phyloP scores from a whole-genome alignment of 1,284 basidiomycete genomes.

The Sanghuangporus sanghuang region DNA sequence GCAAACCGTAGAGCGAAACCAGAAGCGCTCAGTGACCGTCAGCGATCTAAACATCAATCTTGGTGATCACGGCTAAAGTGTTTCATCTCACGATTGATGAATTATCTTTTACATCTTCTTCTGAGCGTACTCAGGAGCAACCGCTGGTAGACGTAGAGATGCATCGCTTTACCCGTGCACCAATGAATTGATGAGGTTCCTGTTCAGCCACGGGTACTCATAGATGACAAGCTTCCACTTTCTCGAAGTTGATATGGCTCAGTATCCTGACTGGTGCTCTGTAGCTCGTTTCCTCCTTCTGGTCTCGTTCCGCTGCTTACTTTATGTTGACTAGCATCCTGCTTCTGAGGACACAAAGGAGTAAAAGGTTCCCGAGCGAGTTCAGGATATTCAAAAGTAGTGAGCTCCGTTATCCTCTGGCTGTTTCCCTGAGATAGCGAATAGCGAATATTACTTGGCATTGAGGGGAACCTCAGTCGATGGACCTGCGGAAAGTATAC shows the following conservation, averaged over 20 bases:
- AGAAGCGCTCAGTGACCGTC: no score
- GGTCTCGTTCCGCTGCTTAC: background rate
- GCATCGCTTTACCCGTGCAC: no score
- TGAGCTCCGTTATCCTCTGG: background rate
- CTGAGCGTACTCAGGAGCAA: no score
- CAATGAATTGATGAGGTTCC: no score
- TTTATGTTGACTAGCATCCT: background rate
- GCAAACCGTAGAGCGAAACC: no score
- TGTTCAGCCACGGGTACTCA: no score
- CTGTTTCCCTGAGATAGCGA: background rate
- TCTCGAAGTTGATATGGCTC: background rate
- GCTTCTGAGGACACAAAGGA: background rate
- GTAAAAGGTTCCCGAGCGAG: background rate
- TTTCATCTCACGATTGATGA: no score
- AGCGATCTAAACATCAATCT: no score
- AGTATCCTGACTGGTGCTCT: background rate
- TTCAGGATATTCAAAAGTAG: background rate
- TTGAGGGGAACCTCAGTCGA: background rate
- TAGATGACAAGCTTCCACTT: background rate
- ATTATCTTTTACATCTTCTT: no score
- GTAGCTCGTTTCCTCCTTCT: background rate
- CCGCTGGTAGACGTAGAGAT: no score
- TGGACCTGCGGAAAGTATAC: no score
- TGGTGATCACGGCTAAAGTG: no score
- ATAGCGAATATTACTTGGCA: background rate